Evolutionary conservation across 345 rosid species (phyloP).

Genomic region (Ailanthus altissimus): DNA sequence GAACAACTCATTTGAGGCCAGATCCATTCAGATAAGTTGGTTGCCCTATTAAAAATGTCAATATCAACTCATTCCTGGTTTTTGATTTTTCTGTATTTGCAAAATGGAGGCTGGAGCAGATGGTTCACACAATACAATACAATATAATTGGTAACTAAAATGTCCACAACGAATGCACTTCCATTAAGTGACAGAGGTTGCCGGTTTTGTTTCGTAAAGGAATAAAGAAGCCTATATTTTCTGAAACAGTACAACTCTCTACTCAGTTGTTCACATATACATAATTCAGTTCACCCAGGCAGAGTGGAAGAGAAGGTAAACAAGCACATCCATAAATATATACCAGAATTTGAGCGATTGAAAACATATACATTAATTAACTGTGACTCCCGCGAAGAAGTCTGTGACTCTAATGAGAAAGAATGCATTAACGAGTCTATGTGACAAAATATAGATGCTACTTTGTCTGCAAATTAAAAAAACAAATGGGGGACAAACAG

Average conservation of each 20-base stretch:
- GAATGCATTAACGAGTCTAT: neutral
- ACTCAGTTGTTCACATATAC: neutral
- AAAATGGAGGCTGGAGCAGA: neutral
- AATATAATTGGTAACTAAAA: neutral
- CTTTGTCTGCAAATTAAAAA: neutral
- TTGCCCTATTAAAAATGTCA: neutral
- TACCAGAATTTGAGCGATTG: neutral
- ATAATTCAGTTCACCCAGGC: slow-evolving; percentile 24
- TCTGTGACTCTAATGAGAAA: neutral
- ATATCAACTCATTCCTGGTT: neutral
- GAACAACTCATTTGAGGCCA: too few relatives aligned
- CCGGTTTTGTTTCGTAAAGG: neutral
- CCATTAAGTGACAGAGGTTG: neutral
- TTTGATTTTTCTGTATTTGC: neutral
- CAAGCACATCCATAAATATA: neutral
- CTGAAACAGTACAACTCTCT: neutral
- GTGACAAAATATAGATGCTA: neutral
- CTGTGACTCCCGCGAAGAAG: neutral
- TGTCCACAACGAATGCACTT: neutral
- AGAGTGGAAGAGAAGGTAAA: neutral
- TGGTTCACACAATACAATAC: neutral
- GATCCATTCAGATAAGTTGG: too few relatives aligned
- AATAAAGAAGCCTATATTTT: neutral
- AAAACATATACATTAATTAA: neutral
- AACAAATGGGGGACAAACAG: neutral